Evolutionary conservation across 192 early-diverging fungal species (phyloP), one percentile per base, ranked within the genome.

Genomic region (Cetraspora pellucida): DNA sequence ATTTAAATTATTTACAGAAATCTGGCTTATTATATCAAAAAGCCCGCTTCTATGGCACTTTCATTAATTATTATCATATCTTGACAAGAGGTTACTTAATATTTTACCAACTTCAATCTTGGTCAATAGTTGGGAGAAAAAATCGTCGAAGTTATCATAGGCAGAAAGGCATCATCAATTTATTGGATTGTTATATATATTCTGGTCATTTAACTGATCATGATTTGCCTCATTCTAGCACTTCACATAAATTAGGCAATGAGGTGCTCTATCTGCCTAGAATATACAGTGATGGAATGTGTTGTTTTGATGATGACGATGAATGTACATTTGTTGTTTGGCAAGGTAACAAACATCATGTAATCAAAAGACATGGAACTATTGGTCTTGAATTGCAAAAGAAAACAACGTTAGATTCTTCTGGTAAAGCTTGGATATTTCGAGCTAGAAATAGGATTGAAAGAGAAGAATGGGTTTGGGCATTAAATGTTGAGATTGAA

Each of bases 271-370:
- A 72, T 4, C 23, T 83, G 13, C 77, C 82, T 13, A 44, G 82
- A 23, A 79, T 77, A 37, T 83, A 77, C 59, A 58, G 74, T 0
- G 82, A 83, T 68, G 79, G 80, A 17, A 57, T 81, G 63, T 79
- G 64, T 77, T 78, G 71, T 25, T 78, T 79, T 60, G 82, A 83
- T 31, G 75, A 80, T 10, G 82, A 79, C 25, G 80, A 81, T 25
- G 82, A 83, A 6, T 81, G 82, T 27, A 83, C 82, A 25, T 83
- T 83, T 54, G 78, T 80, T 28, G 77, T 83, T 47, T 83, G 82
- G 82, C 30, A 80, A 28, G 78, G 78, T 52, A 65, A 79, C 28
- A 61, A 73, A 6, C 74, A 44, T 65, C 64, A 68, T 76, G 78
- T 74, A 74, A 77, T 83, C 74, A 74, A 68, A 44, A 75, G 76